These are phyloP conservation scores for Brassica nigra DNA, from an alignment of 345 rosid species.

Conservation along the genomic window DNA sequence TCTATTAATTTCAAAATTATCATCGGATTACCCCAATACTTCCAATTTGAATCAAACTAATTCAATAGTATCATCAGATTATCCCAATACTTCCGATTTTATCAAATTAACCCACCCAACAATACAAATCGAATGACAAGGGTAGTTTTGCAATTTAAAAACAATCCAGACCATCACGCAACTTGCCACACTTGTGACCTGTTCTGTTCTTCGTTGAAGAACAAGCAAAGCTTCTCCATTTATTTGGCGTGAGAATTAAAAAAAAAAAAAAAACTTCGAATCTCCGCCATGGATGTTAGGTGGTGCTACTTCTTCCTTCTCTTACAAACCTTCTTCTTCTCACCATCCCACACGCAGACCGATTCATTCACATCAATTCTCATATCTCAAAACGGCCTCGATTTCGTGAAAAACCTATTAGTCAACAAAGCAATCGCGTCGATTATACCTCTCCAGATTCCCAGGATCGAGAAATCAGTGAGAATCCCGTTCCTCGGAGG, in stretches of 20 bases:
- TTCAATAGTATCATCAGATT: background rate
- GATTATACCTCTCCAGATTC: constrained; percentile 65
- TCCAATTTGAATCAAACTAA: background rate
- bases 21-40: constrained; percentile 8
- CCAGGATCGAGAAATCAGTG: constrained; percentile 57
- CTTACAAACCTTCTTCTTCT: constrained; percentile 31
- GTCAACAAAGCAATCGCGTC: constrained; percentile 68
- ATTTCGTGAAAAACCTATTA: constrained; percentile 77
- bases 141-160: background rate
- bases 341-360: constrained; percentile 34
- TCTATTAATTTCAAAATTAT: background rate
- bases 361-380: constrained; percentile 74
- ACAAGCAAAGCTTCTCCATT: background rate
- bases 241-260: constrained; percentile 4
- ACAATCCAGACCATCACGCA: constrained; percentile 31
- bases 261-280: background rate
- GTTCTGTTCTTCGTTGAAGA: constrained; percentile 15
- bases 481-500: constrained; percentile 73
- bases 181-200: constrained; percentile 1
- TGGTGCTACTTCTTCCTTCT: constrained; percentile 41
- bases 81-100: background rate
- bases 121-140: constrained; percentile 27
- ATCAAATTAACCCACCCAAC: constrained; percentile 12
- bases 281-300: constrained; percentile 38
- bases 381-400: constrained; percentile 77